phyloP scores from a whole-genome alignment of 164 flowering plant genomes.

The Tetracentron sinense region DNA sequence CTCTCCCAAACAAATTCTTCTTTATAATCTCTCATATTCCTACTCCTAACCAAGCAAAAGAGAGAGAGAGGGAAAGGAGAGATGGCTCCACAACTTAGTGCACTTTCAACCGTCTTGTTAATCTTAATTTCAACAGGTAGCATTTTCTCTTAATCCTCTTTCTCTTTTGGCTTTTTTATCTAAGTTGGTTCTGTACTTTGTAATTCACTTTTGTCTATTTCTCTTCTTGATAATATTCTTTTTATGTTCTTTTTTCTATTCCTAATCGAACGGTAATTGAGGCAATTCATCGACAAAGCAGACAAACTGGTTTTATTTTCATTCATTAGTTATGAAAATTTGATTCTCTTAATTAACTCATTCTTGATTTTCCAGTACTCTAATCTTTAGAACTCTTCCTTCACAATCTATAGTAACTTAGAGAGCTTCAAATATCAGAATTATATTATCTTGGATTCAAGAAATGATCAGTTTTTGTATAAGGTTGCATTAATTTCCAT shows the following conservation, averaged over 20 bases:
- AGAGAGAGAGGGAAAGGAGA: not conserved
- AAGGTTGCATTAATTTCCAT: no score
- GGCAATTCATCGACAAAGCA: no score
- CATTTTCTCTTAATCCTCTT: not conserved
- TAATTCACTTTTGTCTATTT: not conserved
- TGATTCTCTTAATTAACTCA: no score
- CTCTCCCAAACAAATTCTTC: conserved; percentile 40
- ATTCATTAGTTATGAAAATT: no score
- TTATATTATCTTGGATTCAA: no score
- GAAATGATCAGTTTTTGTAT: not conserved
- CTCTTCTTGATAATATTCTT: no score
- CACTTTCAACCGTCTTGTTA: conserved; percentile 2
- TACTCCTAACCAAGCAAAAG: not conserved
- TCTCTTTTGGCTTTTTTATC: not conserved
- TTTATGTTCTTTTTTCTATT: not conserved
- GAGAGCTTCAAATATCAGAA: no score
- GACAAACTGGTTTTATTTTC: no score
- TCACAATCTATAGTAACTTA: no score
- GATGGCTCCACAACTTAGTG: conserved; percentile 13
- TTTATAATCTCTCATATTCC: conserved; percentile 3
- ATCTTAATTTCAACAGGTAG: conserved; percentile 22
- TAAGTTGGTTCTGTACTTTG: not conserved
- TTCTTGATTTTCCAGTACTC: no score
- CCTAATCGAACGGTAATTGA: no score
- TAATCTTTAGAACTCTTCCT: no score